Evolutionary conservation across 2,329 filamentous ascomycete species (phyloP), one percentile per base, ranked within the genome.

Genomic region (Fusarium chaquense): DNA sequence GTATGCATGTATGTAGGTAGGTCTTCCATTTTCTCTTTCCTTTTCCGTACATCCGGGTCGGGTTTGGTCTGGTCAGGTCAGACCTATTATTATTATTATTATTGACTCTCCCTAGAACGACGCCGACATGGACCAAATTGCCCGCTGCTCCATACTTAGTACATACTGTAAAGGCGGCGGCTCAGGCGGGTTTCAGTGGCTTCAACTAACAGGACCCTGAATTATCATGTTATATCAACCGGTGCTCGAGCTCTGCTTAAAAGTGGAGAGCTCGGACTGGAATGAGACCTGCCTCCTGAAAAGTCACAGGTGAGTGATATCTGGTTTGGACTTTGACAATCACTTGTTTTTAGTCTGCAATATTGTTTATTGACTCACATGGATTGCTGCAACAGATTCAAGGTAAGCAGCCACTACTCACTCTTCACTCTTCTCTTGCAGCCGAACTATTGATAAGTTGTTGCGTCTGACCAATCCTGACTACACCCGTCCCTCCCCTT

Each of bases 401-500:
- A 30, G 36, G 36, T 20, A 30, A 54, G 24, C 38, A 66, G 57
- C 62, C 47, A 41, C 53, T 7, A 3, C 4, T 26, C 49, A 40
- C 35, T 52, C 35, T 40, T 51, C 22, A 26, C 28, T 30, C 28
- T 30, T 30, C 30, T 58, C 43, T 43, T 50, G 57, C 45, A 56
- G 43, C 10, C 38, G 47, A 40, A 62, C 55, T 68, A 54, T 65
- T 58, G 54, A 49, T 64, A 57, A 41, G 45, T 57, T 58, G 44
- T 41, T 59, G 35, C 56, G 30, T 49, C 55, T 58, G 45, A 52
- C 62, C 69, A 74, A 73, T 74, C 69, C 60, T 49, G 30, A 46
- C 30, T n/a, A 40, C 43, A 68, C 58, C 70, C 65, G 67, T 49
- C 67, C 61, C 70, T 62, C 64, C 71, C 47, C 63, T 35, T 46